Base-by-base conservation (phyloP, 805 yeast species). In the Huiozyma sinensis region DNA sequence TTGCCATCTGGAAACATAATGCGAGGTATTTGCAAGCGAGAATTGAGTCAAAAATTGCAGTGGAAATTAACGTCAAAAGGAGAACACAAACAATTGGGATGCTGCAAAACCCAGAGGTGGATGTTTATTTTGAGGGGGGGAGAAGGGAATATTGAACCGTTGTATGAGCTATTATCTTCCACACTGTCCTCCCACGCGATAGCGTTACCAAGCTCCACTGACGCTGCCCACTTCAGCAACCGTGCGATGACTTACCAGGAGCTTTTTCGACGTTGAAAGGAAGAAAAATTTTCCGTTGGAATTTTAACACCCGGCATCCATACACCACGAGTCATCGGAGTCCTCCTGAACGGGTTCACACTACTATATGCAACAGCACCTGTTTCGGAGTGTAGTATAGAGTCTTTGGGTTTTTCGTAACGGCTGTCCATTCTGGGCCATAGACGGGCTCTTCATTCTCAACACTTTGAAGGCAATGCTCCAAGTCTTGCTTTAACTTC, bases 361-460 rank as follows among this genome's bases (percentile, higher is more conserved):
- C n/a, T 8, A 31, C 33, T 31, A 27, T 12, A 24, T 8, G 11
- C 6, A 33, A 29, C 6, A 43, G 13, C 28, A 77, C 50, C 38
- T 76, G 73, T 3, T 46, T 42, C 0, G 69, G 65, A 13, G 62
- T 47, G 45, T 63, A 67, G 34, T 67, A 72, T 35, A 71, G 66
- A 50, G 73, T 75, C 8, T 59, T 61, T 2, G 77, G 64, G n/a
- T 63, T 60, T 52, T 84, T 83, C 6, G 65, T 54, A 1, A 75
- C 59, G 0, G 45, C 40, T 10, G 72, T 69, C 92, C 94, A 87
- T 6, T 62, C 55, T 1, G 62, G 65, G 0, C 95, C 95, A 47
- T 68, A 71, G 29, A 70, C 72, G 1, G 90, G 85, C 36, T 73
- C 78, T 2, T 72, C 75, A 3, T 54, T 60, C 4, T 50, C 42